Percentiles rank a stretch among this genome's conserved stretches.
These are phyloP conservation scores for Yamadazyma sp. DNA, from an alignment of 805 yeast species.

Conservation along the genomic window DNA sequence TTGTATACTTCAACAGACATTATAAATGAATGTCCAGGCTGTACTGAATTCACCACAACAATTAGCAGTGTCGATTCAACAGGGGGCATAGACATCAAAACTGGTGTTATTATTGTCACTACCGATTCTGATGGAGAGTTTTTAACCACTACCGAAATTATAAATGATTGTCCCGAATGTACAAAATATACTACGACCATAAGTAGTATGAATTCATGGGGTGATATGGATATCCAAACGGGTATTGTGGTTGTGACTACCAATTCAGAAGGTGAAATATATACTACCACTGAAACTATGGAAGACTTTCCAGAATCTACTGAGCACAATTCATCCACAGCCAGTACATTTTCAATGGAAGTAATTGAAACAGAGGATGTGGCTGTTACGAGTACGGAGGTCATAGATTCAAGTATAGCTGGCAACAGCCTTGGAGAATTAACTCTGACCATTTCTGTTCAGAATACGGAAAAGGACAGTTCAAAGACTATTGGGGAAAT, in stretches of 20 bases:
- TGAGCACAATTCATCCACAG: too few relatives aligned
- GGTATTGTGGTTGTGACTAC: slow-evolving; percentile 13
- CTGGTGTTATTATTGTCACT: slow-evolving; percentile 12
- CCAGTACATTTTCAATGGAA: too few relatives aligned
- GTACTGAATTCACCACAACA: slow-evolving; percentile 14
- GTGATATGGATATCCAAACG: slow-evolving; percentile 8
- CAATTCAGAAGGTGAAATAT: slow-evolving; percentile 8
- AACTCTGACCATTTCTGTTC: too few relatives aligned
- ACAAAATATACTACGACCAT: slow-evolving; percentile 11
- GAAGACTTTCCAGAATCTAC: slow-evolving; percentile 13
- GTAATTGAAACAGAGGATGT: too few relatives aligned
- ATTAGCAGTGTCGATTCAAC: slow-evolving; percentile 5
- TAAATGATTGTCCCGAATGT: slow-evolving; percentile 6
- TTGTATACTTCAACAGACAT: slow-evolving; percentile 1
- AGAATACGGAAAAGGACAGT: too few relatives aligned
- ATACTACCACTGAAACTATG: slow-evolving; percentile 3
- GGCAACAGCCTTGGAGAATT: too few relatives aligned
- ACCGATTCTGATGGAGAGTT: slow-evolving; percentile 9
- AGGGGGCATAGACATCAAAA: slow-evolving; percentile 9
- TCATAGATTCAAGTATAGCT: too few relatives aligned
- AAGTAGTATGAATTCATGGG: slow-evolving; percentile 9
- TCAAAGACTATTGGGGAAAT: too few relatives aligned
- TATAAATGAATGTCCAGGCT: slow-evolving; percentile 12
- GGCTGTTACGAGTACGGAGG: too few relatives aligned
- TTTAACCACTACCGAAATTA: slow-evolving; percentile 5